Base-by-base conservation (phyloP, 2,329 filamentous ascomycete species). In the Trichoderma guizhouense region DNA sequence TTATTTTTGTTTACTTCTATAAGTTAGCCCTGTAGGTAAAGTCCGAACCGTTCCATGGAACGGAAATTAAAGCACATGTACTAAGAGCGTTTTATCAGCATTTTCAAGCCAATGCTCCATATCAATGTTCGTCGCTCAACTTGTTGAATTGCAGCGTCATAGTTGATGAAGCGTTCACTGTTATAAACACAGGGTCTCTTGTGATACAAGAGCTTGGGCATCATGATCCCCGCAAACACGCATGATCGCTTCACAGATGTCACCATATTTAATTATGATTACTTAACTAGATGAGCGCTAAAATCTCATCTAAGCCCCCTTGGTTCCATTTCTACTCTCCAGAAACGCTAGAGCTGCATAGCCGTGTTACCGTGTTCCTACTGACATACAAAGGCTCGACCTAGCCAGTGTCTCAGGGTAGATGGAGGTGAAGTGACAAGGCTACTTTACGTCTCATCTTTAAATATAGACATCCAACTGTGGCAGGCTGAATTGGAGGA, bases 221-320 rank as follows among this genome's bases (percentile, higher is more conserved):
- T 51, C 9, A 9, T 12, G n/a, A 21, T 51, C 43, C 43, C 43
- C 43, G n/a, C n/a, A 51, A 21, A 21, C 43, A 51, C 43, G n/a
- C n/a, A 51, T 51, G 43, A 51, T 51, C 43, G 9, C n/a, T 51
- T 51, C 43, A 30, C 26, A 58, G 55, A 58, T 58, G 55, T 28
- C n/a, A 12, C n/a, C 18, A 11, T 58, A 58, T 21, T 21, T 21
- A 58, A 32, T 30, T 6, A n/a, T n/a, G 30, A 57, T 67, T 57
- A 67, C 32, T 58, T 39, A 43, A 57, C 32, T 28, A 43, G 26
- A 58, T 30, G 51, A 68, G 32, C 53, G 65, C 65, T 68, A 67
- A 67, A 67, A 67, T 67, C 53, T 66, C 18, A 66, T 53, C 32
- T 36, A 24, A 64, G 39, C 62, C 43, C 51, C 30, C 60, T 51